Evolutionary conservation across 495 filamentous ascomycete species (phyloP).

Genomic region (Tetracladium setigerum): DNA sequence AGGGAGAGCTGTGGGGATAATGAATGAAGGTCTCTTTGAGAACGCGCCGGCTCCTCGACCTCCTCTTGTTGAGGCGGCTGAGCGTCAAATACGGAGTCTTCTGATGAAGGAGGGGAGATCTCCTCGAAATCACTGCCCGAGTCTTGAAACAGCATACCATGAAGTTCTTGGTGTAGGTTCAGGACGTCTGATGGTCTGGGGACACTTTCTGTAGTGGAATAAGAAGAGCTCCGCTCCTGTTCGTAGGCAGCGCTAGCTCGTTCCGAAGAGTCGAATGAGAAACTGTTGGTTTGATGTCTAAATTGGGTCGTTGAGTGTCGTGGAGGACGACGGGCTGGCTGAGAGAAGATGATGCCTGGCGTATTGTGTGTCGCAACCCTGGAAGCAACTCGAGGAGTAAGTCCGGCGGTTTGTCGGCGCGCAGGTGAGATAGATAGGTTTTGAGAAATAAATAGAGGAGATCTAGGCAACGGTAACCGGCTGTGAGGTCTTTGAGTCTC

Average conservation of each 20-base stretch:
- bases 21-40: conserved; percentile 7
- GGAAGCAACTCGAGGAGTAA: conserved; percentile 14
- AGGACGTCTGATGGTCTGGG: conserved; percentile 1
- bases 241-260: conserved; percentile 22
- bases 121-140: conserved; percentile 14
- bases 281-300: conserved; percentile 22
- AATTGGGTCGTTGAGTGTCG: conserved; percentile 2
- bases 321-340: conserved; percentile 13
- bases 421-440: conserved; percentile 18
- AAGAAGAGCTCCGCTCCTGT: conserved; percentile 13
- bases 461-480: conserved; percentile 12
- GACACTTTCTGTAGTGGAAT: conserved; percentile 4
- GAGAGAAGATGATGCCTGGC: conserved; percentile 19
- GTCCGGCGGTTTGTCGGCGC: conserved; percentile 4
- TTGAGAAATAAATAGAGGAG: conserved; percentile 18
- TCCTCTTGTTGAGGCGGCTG: conserved; percentile 14
- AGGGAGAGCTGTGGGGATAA: conserved; percentile 25
- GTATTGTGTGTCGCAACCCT: conserved; percentile 12
- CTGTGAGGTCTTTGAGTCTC: conserved; percentile 1
- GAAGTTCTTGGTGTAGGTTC: conserved; percentile 18
- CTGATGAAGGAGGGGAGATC: conserved; percentile 11
- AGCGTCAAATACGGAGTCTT: conserved; percentile 8
- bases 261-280: conserved; percentile 21
- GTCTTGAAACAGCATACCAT: conserved; percentile 14
- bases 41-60: conserved; percentile 5